phyloP scores from a whole-genome alignment of 495 filamentous ascomycete species.

The Barbatosphaeria neglecta region DNA sequence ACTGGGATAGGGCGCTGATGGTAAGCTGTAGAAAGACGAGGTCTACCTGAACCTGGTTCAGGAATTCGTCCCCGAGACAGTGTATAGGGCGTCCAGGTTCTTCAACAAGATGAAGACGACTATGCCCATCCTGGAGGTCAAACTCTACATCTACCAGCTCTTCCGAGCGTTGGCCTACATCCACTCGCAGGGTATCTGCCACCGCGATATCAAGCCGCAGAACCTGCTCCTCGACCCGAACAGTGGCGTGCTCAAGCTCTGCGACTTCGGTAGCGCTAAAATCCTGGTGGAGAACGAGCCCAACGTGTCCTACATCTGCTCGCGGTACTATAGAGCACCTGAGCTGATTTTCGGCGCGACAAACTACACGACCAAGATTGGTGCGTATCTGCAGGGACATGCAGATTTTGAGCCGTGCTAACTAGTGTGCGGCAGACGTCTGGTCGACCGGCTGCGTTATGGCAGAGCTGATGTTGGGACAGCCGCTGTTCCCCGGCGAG shows the following conservation, averaged over 20 bases:
- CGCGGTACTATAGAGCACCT: conserved; percentile 93
- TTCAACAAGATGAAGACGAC: conserved; percentile 99
- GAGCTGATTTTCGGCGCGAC: conserved; percentile 98
- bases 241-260: conserved; percentile 89
- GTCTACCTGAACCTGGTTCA: conserved; percentile 97
- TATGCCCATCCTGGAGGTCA: conserved; percentile 97
- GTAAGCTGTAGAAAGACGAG: conserved; percentile 72
- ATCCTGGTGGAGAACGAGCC: conserved; percentile 98
- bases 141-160: conserved; percentile 98
- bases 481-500: conserved; percentile 97
- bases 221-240: conserved; percentile 87
- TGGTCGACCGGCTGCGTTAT: conserved; percentile 99
- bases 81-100: conserved; percentile 95
- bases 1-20: neutral
- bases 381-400: conserved; percentile 40
- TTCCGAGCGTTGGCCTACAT: conserved; percentile 98
- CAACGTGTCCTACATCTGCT: conserved; percentile 99
- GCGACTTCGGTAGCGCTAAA: conserved; percentile 98
- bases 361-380: conserved; percentile 99
- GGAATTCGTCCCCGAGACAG: conserved; percentile 96
- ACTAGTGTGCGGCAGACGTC: conserved; percentile 55
- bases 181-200: conserved; percentile 98
- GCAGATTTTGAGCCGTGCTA: conserved; percentile 1
- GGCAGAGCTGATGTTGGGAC: conserved; percentile 97
- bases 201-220: conserved; percentile 98